Conservation (phyloP, 345 rosid genomes). For the Eucalyptus coolabah region DNA sequence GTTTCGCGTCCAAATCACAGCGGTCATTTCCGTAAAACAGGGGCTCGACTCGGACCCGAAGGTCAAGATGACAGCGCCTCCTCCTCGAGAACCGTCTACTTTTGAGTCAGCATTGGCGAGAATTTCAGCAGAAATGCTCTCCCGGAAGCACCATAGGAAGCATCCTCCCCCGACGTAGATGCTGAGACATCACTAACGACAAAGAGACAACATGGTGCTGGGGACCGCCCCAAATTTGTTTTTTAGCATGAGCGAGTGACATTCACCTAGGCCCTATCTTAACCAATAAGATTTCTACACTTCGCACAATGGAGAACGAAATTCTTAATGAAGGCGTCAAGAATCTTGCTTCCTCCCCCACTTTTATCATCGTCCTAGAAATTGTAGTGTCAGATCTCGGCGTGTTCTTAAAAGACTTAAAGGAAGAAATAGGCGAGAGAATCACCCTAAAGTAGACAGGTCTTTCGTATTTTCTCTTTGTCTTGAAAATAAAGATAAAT, state of each 20-base stretch:
- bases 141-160: background rate
- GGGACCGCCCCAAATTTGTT: background rate
- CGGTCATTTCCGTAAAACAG: background rate
- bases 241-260: background rate
- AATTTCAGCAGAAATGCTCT: background rate
- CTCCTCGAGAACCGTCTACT: background rate
- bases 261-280: background rate
- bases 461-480: no score
- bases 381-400: background rate
- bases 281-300: background rate
- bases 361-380: background rate
- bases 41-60: background rate
- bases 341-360: background rate
- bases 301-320: background rate
- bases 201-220: background rate
- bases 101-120: background rate
- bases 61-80: background rate
- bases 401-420: no score
- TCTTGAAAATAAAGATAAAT: no score
- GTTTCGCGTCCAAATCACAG: background rate
- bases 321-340: background rate
- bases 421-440: no score
- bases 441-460: no score
- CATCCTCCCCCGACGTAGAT: background rate
- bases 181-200: background rate